Evolutionary conservation across 108 stramenopile genomes (phyloP), one percentile per base, ranked within the genome.

Genomic region (Aurantiochytrium sp.): DNA sequence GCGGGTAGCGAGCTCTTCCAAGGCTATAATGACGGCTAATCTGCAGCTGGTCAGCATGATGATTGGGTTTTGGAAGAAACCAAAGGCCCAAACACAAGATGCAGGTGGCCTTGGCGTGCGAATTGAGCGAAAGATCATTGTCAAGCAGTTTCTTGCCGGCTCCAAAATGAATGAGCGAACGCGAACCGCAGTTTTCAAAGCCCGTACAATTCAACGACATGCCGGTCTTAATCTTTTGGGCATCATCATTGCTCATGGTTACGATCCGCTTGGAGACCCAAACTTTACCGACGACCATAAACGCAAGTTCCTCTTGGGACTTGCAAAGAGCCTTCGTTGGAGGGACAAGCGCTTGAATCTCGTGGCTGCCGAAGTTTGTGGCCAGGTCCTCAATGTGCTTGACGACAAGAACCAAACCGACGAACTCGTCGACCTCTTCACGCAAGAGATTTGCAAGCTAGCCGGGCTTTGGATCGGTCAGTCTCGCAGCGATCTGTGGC

Each of bases 1-100:
- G 51, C 3, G 49, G n/a, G 51, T 23, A 0, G 49, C 51, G 6
- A 47, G 51, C 51, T 6, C n/a, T 14, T 47, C 51, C 76, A 83
- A 83, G 76, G 28, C 12, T 12, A 83, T 83, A 8, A 83, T 83
- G 76, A 83, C 23, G 76, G 6, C 49, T 1, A 83, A 83, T 35
- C 76, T 83, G 45, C 76, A 83, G 76, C 45, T 83, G 18, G 51
- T 83, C 10, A 83, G 51, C 51, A 83, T 83, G 76, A 25, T 83
- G 76, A 47, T 83, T 12, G 76, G 76, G 19, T 53, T 83, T 53
- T 83, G 76, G 76, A 83, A 83, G 23, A 83, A 83, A 28, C 76
- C 76, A 12, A 45, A 21, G 6, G 51, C 16, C 4, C 6, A 55
- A 55, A 12, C 12, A 12, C 43, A 83, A 23, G 25, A 53, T 53